Evolutionary conservation across 495 filamentous ascomycete species (phyloP).

Genomic region (Tuber borchii): DNA sequence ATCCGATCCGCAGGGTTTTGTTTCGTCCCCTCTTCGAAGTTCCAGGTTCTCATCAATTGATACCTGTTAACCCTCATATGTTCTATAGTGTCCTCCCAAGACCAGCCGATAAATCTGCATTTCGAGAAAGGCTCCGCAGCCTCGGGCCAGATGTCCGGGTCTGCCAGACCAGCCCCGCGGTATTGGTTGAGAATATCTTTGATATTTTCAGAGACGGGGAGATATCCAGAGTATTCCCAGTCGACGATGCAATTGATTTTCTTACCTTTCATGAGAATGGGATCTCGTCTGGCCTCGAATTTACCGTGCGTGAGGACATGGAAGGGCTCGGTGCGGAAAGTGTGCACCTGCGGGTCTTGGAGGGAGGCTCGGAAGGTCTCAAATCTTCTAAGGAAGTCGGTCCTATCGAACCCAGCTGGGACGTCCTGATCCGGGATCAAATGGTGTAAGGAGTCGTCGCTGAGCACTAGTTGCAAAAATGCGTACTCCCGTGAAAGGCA

Average conservation of each 20-base stretch:
- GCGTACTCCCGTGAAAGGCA: neutral
- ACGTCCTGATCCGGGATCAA: neutral
- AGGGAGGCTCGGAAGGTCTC: neutral
- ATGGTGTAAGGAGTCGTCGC: neutral
- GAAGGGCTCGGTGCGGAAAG: neutral
- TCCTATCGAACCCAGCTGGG: neutral
- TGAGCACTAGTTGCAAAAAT: neutral
- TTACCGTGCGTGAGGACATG: neutral
- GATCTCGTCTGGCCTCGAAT: neutral
- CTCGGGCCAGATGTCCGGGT: neutral
- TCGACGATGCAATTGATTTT: neutral
- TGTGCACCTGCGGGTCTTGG: neutral
- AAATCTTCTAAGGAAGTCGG: neutral
- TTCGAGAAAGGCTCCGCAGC: neutral
- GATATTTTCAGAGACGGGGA: neutral
- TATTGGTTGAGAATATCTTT: neutral
- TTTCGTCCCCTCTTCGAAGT: rapidly evolving
- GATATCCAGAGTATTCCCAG: neutral
- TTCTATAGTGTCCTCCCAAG: neutral
- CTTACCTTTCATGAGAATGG: neutral
- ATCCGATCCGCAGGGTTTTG: neutral
- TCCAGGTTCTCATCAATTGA: neutral
- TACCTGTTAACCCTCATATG: neutral
- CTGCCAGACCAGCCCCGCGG: neutral
- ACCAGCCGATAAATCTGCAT: neutral